A percentile compares a stretch with the other conserved stretches of the same genome.
Evolutionary conservation across 164 flowering plant species (phyloP).

Genomic region (Nelumbo lutea): DNA sequence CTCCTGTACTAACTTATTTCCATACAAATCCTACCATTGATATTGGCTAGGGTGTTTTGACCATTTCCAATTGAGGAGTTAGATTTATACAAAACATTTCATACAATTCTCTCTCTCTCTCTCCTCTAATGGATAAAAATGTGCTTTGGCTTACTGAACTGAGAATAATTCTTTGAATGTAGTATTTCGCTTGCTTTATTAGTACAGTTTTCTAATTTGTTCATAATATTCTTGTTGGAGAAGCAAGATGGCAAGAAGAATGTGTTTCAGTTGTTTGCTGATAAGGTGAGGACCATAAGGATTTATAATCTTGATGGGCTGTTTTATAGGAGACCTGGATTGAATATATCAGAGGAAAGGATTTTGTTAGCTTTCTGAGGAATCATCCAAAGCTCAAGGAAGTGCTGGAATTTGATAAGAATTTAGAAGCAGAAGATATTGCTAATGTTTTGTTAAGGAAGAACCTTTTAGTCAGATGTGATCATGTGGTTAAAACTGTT

Average conservation of each 20-base stretch:
- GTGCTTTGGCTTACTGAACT: background rate
- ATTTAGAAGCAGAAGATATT: constrained; percentile 73
- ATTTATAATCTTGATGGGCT: constrained; percentile 89
- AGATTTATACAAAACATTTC: too few species aligned
- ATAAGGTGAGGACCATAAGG: constrained; percentile 96
- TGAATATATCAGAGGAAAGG: constrained; percentile 93
- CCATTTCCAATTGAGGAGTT: too few species aligned
- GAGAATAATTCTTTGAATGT: too few species aligned
- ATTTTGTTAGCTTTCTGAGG: constrained; percentile 71
- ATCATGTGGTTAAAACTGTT: constrained; percentile 91
- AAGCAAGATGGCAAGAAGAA: constrained; percentile 74
- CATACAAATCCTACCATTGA: too few species aligned
- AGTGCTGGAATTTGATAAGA: constrained; percentile 59
- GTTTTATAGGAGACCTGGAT: constrained; percentile 94
- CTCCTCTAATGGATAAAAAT: background rate
- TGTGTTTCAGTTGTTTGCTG: constrained; percentile 86
- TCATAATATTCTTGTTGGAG: constrained; percentile 28
- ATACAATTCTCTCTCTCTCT: too few species aligned
- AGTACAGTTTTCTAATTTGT: background rate
- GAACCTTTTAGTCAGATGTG: constrained; percentile 85
- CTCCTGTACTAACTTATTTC: too few species aligned
- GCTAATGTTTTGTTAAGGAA: constrained; percentile 58
- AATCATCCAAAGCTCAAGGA: constrained; percentile 77
- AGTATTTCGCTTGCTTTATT: too few species aligned
- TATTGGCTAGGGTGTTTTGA: too few species aligned